Evolutionary conservation across 1,284 basidiomycete genomes (phyloP).

Genomic region (Cystobasidium slooffiae): DNA sequence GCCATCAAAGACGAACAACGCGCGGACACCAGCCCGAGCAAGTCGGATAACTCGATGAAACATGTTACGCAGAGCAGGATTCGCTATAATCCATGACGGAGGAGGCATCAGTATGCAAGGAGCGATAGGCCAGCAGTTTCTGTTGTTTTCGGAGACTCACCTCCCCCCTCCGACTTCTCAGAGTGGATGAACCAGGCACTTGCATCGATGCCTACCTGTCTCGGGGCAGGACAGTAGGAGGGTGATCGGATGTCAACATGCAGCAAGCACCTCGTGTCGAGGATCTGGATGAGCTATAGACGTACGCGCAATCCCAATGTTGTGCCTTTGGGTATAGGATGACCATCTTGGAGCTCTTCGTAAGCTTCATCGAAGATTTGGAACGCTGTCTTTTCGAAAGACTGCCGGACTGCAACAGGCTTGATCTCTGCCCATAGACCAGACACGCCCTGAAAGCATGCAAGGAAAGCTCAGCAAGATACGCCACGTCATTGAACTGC

Average conservation of each 20-base stretch:
- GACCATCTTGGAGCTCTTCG: slow-evolving; percentile 19
- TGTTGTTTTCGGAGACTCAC: not conserved
- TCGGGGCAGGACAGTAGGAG: not conserved
- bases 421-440: slow-evolving; percentile 22
- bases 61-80: slow-evolving; percentile 61
- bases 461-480: not conserved
- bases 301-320: slow-evolving; percentile 31
- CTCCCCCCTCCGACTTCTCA: slow-evolving; percentile 39
- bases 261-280: not conserved
- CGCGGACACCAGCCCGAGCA: slow-evolving; percentile 75
- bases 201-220: slow-evolving; percentile 43
- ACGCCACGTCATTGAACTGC: too few species aligned
- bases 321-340: not conserved
- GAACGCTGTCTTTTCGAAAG: slow-evolving; percentile 19
- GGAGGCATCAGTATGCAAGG: not conserved
- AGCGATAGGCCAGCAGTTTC: not conserved
- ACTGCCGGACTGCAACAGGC: slow-evolving; percentile 14
- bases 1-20: slow-evolving; percentile 94
- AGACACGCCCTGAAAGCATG: not conserved
- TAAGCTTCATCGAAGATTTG: slow-evolving; percentile 16
- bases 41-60: slow-evolving; percentile 68
- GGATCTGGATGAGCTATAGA: not conserved
- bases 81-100: slow-evolving; percentile 45
- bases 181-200: slow-evolving; percentile 42
- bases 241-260: not conserved